Percentiles rank a stretch among this genome's conserved stretches.
These are phyloP conservation scores for Beauveria sp. DNA, from an alignment of 2,329 filamentous ascomycete genomes.

Conservation along the genomic window DNA sequence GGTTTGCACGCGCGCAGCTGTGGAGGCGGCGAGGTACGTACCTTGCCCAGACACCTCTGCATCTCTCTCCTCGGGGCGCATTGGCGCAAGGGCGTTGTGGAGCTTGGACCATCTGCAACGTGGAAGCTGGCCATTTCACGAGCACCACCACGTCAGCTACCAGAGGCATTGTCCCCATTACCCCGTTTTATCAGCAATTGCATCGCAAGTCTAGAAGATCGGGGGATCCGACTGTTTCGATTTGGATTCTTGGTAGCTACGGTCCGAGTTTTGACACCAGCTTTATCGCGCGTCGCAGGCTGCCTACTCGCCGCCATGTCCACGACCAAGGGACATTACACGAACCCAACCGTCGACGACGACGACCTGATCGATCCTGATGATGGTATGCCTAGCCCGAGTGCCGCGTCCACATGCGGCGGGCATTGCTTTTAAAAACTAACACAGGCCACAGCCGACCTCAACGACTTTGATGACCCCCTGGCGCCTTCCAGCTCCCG, in stretches of 20 bases:
- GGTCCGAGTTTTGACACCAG: not conserved
- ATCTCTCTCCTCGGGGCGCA: no score
- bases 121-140: constrained; percentile 18
- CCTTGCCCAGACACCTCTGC: no score
- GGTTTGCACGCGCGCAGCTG: not conserved
- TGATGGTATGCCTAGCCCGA: constrained; percentile 51
- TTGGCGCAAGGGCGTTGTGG: constrained; percentile 5
- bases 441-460: constrained; percentile 51
- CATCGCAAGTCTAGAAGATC: not conserved
- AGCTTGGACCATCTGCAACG: constrained; percentile 21
- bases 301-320: constrained; percentile 29
- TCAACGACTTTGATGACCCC: constrained; percentile 91
- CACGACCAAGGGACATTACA: constrained; percentile 48
- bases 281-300: not conserved
- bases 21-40: not conserved
- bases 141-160: constrained; percentile 12
- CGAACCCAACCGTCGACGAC: constrained; percentile 53
- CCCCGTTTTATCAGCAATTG: not conserved
- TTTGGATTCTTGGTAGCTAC: not conserved
- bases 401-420: not conserved
- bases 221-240: no score
- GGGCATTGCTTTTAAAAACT: constrained; percentile 10
- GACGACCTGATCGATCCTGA: constrained; percentile 73
- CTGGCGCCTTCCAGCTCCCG: constrained; percentile 61
- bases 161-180: not conserved